Conservation (phyloP, 805 yeast species). For the Ogataea nonfermentans region DNA sequence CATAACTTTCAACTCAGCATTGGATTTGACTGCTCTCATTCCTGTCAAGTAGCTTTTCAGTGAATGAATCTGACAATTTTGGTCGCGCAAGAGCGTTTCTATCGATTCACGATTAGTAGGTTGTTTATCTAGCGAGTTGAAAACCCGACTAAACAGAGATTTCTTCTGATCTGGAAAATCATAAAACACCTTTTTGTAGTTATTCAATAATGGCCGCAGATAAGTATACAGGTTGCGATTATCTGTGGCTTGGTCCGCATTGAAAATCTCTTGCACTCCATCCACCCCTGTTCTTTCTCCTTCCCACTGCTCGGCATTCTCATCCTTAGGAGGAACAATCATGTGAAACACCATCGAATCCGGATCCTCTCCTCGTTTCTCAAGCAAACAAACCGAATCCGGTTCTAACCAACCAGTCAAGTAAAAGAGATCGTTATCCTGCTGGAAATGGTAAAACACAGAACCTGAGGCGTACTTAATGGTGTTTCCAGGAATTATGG, state of each 20-base stretch:
- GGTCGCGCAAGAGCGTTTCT: constrained; percentile 26
- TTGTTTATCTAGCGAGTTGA: constrained; percentile 19
- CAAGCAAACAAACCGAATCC: constrained; percentile 66
- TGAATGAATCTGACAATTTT: constrained; percentile 42
- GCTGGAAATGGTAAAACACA: constrained; percentile 90
- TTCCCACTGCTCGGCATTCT: constrained; percentile 86
- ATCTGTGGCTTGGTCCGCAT: constrained; percentile 73
- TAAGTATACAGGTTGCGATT: constrained; percentile 43
- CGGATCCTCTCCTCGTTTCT: constrained; percentile 53
- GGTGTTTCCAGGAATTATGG: constrained; percentile 70
- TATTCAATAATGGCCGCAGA: constrained; percentile 45
- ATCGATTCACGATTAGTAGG: constrained; percentile 20
- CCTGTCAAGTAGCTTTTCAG: constrained; percentile 42
- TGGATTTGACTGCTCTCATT: constrained; percentile 70
- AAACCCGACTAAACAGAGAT: constrained; percentile 22
- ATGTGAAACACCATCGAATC: constrained; percentile 64
- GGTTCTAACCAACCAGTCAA: constrained; percentile 94
- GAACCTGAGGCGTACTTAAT: constrained; percentile 83
- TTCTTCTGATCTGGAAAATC: constrained; percentile 38
- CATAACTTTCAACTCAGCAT: constrained; percentile 74
- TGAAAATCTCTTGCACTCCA: constrained; percentile 80
- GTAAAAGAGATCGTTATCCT: constrained; percentile 83
- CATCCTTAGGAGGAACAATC: constrained; percentile 83
- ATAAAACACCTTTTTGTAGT: constrained; percentile 52
- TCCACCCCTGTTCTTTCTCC: constrained; percentile 86